A percentile compares a stretch with the other conserved stretches of the same genome.
These are phyloP conservation scores for Hysterium pulicare DNA, from an alignment of 2,329 filamentous ascomycete genomes.

Conservation along the genomic window DNA sequence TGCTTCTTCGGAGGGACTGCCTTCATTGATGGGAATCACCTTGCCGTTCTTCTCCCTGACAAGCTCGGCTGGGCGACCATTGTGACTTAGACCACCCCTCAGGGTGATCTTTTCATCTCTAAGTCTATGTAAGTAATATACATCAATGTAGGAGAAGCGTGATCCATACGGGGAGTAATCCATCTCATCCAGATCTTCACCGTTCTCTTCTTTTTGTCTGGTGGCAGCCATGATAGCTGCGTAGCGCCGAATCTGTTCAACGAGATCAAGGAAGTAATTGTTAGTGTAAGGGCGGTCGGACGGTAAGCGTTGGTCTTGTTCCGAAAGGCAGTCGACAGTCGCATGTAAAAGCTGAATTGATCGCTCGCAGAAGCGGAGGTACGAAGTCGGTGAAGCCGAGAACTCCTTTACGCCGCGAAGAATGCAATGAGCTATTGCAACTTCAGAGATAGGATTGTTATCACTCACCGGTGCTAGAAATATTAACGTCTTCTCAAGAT, in stretches of 20 bases:
- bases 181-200: slow-evolving; percentile 51
- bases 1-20: slow-evolving; percentile 56
- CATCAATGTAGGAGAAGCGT: slow-evolving; percentile 2
- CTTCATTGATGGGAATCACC: slow-evolving; percentile 65
- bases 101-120: slow-evolving; percentile 73
- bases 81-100: slow-evolving; percentile 75
- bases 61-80: slow-evolving; percentile 78
- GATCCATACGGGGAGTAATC: slow-evolving; percentile 46
- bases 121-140: slow-evolving; percentile 16
- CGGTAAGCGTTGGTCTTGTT: slow-evolving; percentile 80
- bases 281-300: slow-evolving; percentile 88
- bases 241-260: slow-evolving; percentile 90
- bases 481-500: slow-evolving; percentile 89
- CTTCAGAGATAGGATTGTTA: slow-evolving; percentile 49
- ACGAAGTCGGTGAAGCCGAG: slow-evolving; percentile 65
- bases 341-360: slow-evolving; percentile 88
- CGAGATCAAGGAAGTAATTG: slow-evolving; percentile 94
- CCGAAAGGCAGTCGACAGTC: slow-evolving; percentile 79
- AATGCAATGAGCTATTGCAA: slow-evolving; percentile 66
- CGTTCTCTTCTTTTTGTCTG: slow-evolving; percentile 62
- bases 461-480: slow-evolving; percentile 90
- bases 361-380: slow-evolving; percentile 84
- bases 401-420: slow-evolving; percentile 66
- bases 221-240: slow-evolving; percentile 76
- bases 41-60: slow-evolving; percentile 79